These are phyloP conservation scores for Botrytis tulipae DNA, from an alignment of 2,329 filamentous ascomycete genomes.

Conservation along the genomic window DNA sequence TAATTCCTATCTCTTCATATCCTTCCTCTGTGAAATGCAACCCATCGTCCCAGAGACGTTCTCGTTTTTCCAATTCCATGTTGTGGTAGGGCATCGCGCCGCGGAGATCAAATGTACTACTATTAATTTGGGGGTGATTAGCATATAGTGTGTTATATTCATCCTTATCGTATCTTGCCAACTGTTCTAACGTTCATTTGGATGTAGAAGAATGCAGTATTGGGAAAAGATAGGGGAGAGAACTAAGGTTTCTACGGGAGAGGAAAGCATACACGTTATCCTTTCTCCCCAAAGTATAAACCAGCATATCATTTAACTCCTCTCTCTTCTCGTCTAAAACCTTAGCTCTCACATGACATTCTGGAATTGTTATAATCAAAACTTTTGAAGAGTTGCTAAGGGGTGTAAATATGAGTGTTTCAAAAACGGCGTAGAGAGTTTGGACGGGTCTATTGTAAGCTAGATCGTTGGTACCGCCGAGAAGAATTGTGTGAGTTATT, in stretches of 20 bases:
- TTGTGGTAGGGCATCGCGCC: conserved; percentile 52
- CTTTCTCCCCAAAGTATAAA: conserved; percentile 17
- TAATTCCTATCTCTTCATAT: conserved; percentile 60
- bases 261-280: conserved; percentile 25
- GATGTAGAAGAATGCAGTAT: not conserved
- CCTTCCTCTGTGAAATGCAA: conserved; percentile 58
- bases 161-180: not conserved
- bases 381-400: conserved; percentile 52
- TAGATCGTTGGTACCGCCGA: conserved; percentile 65
- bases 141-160: not conserved
- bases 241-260: not conserved
- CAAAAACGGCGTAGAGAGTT: conserved; percentile 49
- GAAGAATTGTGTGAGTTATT: conserved; percentile 54
- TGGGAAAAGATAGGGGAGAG: not conserved
- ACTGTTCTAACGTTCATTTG: not conserved
- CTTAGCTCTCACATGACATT: conserved; percentile 40
- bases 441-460: conserved; percentile 42
- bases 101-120: conserved; percentile 56
- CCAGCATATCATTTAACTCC: conserved; percentile 53
- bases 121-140: conserved; percentile 31
- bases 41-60: conserved; percentile 59
- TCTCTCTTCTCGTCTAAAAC: conserved; percentile 42
- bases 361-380: conserved; percentile 61
- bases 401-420: conserved; percentile 49
- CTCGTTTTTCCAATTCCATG: conserved; percentile 47